phyloP scores from a whole-genome alignment of 1,284 basidiomycete genomes.

The Anthracocystis walkeri region DNA sequence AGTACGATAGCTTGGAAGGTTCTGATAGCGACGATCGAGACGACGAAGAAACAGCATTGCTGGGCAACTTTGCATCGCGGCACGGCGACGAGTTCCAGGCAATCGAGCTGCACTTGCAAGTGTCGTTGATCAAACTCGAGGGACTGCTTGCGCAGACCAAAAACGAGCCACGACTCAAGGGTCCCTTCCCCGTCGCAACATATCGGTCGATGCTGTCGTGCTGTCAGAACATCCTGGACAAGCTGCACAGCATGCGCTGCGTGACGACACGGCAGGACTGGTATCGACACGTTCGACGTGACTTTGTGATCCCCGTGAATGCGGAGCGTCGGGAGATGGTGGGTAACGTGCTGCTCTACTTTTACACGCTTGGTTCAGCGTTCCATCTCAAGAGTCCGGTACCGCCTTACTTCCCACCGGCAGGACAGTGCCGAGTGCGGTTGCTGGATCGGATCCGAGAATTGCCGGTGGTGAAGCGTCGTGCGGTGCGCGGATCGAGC shows the following conservation, averaged over 20 bases:
- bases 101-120: conserved; percentile 93
- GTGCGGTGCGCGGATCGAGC: conserved; percentile 75
- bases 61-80: conserved; percentile 27
- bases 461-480: conserved; percentile 81
- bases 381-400: conserved; percentile 90
- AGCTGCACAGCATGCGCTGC: conserved; percentile 91
- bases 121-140: conserved; percentile 79
- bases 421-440: conserved; percentile 81
- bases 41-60: conserved; percentile 52
- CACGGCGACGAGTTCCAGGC: conserved; percentile 57
- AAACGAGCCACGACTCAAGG: conserved; percentile 91
- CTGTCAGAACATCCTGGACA: conserved; percentile 81
- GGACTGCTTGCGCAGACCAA: conserved; percentile 83
- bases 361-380: conserved; percentile 86
- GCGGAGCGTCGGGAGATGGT: conserved; percentile 83
- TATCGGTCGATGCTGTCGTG: conserved; percentile 87
- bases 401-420: conserved; percentile 93
- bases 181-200: conserved; percentile 73
- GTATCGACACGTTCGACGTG: conserved; percentile 79
- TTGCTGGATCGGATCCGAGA: conserved; percentile 73
- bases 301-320: conserved; percentile 84
- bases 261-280: conserved; percentile 93
- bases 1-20: conserved; percentile 11
- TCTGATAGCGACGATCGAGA: conserved; percentile 10
- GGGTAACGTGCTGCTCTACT: conserved; percentile 91